These are phyloP conservation scores for Xylaria cubensis DNA, from an alignment of 495 filamentous ascomycete species.

Conservation along the genomic window DNA sequence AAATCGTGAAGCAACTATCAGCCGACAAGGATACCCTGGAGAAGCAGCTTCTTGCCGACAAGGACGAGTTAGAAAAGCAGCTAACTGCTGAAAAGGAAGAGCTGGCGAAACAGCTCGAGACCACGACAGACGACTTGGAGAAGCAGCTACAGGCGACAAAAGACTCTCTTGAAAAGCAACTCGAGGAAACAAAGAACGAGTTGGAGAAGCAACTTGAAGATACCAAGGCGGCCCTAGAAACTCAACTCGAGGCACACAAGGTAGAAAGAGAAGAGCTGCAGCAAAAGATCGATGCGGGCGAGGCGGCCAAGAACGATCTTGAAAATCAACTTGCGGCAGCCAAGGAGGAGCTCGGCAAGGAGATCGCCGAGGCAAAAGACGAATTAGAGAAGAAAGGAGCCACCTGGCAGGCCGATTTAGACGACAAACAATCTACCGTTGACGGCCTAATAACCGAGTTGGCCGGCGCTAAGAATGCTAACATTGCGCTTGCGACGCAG, in stretches of 20 bases:
- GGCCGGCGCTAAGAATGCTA: slow-evolving; percentile 41
- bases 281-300: slow-evolving; percentile 23
- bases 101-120: slow-evolving; percentile 45
- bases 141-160: slow-evolving; percentile 8
- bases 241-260: slow-evolving; percentile 20
- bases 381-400: slow-evolving; percentile 33
- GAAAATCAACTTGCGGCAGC: slow-evolving; percentile 40
- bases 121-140: slow-evolving; percentile 25
- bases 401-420: slow-evolving; percentile 30
- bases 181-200: slow-evolving; percentile 16
- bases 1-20: slow-evolving; percentile 8
- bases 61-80: slow-evolving; percentile 5
- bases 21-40: slow-evolving; percentile 15
- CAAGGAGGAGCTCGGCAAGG: slow-evolving; percentile 32
- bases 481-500: slow-evolving; percentile 38
- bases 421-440: slow-evolving; percentile 37
- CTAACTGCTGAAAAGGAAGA: slow-evolving; percentile 31
- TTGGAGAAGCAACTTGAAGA: slow-evolving; percentile 30
- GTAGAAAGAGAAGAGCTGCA: slow-evolving; percentile 22
- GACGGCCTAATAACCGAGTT: slow-evolving; percentile 39
- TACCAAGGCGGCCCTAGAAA: slow-evolving; percentile 32
- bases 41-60: slow-evolving; percentile 13
- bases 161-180: background rate
- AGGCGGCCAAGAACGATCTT: slow-evolving; percentile 36
- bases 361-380: slow-evolving; percentile 30